Conservation (phyloP, 192 early-diverging fungal genomes). For the Coemansia sp. region DNA sequence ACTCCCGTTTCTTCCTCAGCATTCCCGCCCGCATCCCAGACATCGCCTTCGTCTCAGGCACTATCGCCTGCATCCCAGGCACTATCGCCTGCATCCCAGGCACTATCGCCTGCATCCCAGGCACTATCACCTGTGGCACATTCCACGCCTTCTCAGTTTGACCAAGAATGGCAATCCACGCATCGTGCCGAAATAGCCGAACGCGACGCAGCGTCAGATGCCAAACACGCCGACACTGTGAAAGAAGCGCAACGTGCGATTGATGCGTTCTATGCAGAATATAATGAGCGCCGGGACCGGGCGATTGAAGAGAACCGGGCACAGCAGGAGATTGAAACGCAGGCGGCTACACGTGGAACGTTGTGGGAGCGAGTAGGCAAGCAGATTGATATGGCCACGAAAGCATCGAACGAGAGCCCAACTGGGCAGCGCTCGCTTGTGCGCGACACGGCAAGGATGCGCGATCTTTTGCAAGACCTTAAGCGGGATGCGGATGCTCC, state of each 20-base stretch:
- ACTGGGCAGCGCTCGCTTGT: background rate
- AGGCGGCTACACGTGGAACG: conserved; percentile 59
- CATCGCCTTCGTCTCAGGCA: background rate
- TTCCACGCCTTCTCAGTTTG: conserved; percentile 22
- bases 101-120: too few species aligned
- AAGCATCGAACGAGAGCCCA: background rate
- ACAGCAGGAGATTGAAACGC: conserved; percentile 51
- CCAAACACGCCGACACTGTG: conserved; percentile 61
- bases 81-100: too few species aligned
- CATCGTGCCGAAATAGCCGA: conserved; percentile 58
- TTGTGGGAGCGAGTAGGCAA: conserved; percentile 74
- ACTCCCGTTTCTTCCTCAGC: background rate
- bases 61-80: background rate
- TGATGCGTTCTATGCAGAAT: conserved; percentile 80
- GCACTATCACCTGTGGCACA: too few species aligned
- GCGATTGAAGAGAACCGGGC: conserved; percentile 64
- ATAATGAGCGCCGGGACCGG: conserved; percentile 71
- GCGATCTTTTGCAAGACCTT: conserved; percentile 68
- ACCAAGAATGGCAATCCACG: conserved; percentile 67
- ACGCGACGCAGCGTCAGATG: conserved; percentile 59
- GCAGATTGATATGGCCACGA: conserved; percentile 63
- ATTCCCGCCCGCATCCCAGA: background rate
- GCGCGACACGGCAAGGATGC: conserved; percentile 69
- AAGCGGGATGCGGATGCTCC: conserved; percentile 68
- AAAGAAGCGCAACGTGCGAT: conserved; percentile 63